A percentile compares a stretch with the other conserved stretches of the same genome.
Conservation (phyloP, 768 basidiomycete genomes). For the Tricholoma saponaceum region DNA sequence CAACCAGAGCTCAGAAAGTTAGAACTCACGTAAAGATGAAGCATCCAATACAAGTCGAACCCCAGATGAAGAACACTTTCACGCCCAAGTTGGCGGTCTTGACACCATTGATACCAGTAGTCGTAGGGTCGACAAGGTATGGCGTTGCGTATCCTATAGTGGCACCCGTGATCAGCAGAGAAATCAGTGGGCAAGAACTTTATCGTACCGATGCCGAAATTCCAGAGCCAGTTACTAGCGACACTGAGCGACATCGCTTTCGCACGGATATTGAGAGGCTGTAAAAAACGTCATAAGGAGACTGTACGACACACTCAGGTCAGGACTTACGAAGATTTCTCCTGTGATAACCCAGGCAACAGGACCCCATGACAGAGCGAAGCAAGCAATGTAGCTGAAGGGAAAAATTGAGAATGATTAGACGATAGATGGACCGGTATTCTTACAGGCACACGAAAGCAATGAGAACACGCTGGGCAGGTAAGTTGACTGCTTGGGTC, state of each 20-base stretch:
- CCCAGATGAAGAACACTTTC: slow-evolving; percentile 90
- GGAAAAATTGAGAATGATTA: not conserved
- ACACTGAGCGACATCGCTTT: slow-evolving; percentile 79
- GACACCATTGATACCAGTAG: slow-evolving; percentile 16
- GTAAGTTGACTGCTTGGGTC: slow-evolving; percentile 15
- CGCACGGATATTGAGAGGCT: slow-evolving; percentile 72
- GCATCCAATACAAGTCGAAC: slow-evolving; percentile 61
- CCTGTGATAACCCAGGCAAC: slow-evolving; percentile 64
- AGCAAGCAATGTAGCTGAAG: slow-evolving; percentile 30
- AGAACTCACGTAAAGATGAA: slow-evolving; percentile 72
- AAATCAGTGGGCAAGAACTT: slow-evolving; percentile 8
- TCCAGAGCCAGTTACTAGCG: slow-evolving; percentile 76
- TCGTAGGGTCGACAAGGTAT: slow-evolving; percentile 45
- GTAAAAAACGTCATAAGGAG: too few species aligned
- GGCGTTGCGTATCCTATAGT: slow-evolving; percentile 34
- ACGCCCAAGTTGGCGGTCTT: slow-evolving; percentile 47
- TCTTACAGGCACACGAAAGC: slow-evolving; percentile 46
- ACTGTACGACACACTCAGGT: too few species aligned
- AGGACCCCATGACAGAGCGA: slow-evolving; percentile 68
- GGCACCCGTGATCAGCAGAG: not conserved
- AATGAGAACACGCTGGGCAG: slow-evolving; percentile 60
- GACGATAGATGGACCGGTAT: slow-evolving; percentile 19
- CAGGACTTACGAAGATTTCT: slow-evolving; percentile 57
- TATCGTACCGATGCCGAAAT: slow-evolving; percentile 63
- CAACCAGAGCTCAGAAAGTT: not conserved